Percentiles rank a stretch among this genome's conserved stretches.
phyloP scores from a whole-genome alignment of 768 basidiomycete species.

The Fomitopsis serialis region DNA sequence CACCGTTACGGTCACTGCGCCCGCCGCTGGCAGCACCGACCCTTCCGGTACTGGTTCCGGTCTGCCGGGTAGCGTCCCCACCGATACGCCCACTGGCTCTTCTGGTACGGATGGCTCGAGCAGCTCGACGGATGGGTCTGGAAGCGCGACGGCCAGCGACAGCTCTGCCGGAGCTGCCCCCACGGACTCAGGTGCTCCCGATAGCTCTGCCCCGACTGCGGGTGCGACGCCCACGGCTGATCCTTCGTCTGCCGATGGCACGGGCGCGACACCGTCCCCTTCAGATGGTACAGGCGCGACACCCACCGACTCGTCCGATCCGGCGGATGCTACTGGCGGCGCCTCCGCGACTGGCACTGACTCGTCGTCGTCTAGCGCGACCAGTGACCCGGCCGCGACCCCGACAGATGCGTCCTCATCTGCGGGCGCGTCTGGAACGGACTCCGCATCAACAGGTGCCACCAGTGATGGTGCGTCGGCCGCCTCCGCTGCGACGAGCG shows the following conservation, averaged over 20 bases:
- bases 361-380: background rate
- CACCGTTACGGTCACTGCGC: no score
- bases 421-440: background rate
- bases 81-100: no score
- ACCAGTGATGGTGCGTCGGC: no score
- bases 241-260: background rate
- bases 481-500: no score
- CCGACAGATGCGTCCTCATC: background rate
- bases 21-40: background rate
- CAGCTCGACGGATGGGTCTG: no score
- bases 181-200: no score
- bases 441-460: no score
- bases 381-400: background rate
- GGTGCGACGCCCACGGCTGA: background rate
- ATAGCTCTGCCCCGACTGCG: background rate
- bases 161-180: no score
- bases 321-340: background rate
- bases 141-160: no score
- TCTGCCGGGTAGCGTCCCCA: no score
- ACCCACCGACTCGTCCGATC: background rate
- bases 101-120: no score
- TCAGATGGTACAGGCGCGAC: background rate
- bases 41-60: no score
- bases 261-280: background rate
- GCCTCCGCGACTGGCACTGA: background rate